A percentile compares a stretch with the other conserved stretches of the same genome.
These are phyloP conservation scores for Clarkia xantiana DNA, from an alignment of 345 rosid species.

Conservation along the genomic window DNA sequence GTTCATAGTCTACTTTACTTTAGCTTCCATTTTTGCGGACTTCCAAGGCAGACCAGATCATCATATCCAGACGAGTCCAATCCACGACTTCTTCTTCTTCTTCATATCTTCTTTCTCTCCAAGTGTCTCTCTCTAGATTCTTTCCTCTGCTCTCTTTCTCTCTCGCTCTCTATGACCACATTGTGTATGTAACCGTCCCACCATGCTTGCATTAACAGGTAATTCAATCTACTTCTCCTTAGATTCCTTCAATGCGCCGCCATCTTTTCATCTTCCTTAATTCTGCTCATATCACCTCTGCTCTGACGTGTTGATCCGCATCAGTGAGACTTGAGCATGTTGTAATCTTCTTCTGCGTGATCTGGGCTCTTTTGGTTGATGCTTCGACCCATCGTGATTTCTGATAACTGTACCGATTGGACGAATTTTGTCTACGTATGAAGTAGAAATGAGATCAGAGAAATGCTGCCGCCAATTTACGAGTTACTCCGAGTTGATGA, in stretches of 20 bases:
- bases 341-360: too few relatives aligned
- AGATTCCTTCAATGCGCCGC: background rate
- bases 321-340: too few relatives aligned
- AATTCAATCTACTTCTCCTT: background rate
- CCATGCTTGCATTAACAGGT: slow-evolving; percentile 8
- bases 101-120: background rate
- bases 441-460: too few relatives aligned
- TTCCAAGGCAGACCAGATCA: background rate
- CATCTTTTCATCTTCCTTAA: background rate
- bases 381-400: too few relatives aligned
- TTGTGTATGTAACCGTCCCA: background rate
- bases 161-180: background rate
- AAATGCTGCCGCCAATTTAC: too few relatives aligned
- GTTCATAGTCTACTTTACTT: too few relatives aligned
- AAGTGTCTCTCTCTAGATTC: background rate
- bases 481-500: too few relatives aligned
- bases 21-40: too few relatives aligned
- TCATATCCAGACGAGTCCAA: background rate
- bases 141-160: background rate
- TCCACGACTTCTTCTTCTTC: slow-evolving; percentile 2
- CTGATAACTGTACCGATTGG: too few relatives aligned
- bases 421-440: too few relatives aligned
- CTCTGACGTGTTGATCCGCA: too few relatives aligned
- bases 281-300: background rate
- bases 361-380: too few relatives aligned